Evolutionary conservation across 768 basidiomycete species (phyloP).

Genomic region (Termitomyces eurrhizus): DNA sequence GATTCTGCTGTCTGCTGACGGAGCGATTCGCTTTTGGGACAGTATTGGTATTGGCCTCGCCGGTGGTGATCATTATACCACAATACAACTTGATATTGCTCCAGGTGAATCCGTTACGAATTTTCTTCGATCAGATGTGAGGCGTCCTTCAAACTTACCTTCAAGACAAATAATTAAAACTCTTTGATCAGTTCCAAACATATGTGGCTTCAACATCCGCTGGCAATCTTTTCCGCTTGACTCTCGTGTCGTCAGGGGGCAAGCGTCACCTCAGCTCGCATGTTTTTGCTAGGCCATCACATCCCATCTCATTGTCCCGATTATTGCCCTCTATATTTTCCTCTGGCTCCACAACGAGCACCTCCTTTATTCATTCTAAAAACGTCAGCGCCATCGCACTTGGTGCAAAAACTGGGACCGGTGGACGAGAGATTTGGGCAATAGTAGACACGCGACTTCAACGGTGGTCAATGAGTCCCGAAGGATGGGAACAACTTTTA

Average conservation of each 20-base stretch:
- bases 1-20: constrained; percentile 67
- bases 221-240: constrained; percentile 63
- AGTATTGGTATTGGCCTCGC: constrained; percentile 81
- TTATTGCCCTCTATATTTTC: constrained; percentile 40
- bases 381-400: constrained; percentile 65
- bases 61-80: constrained; percentile 66
- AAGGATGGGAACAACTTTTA: constrained; percentile 67
- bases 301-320: constrained; percentile 38
- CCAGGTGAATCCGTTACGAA: constrained; percentile 61
- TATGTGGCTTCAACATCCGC: constrained; percentile 67
- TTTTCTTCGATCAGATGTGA: constrained; percentile 61
- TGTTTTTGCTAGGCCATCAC: constrained; percentile 55
- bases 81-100: constrained; percentile 44
- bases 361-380: constrained; percentile 42
- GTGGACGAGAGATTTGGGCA: constrained; percentile 61
- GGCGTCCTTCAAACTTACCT: constrained; percentile 19
- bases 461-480: constrained; percentile 63
- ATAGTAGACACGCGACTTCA: constrained; percentile 66
- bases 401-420: constrained; percentile 35
- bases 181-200: constrained; percentile 47
- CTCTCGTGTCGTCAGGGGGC: constrained; percentile 63
- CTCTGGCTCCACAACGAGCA: constrained; percentile 34
- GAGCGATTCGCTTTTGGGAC: constrained; percentile 84
- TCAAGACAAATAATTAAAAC: constrained; percentile 7
- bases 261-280: constrained; percentile 58